phyloP scores from a whole-genome alignment of 2,329 filamentous ascomycete species.

The Sordariomycetes sp. region DNA sequence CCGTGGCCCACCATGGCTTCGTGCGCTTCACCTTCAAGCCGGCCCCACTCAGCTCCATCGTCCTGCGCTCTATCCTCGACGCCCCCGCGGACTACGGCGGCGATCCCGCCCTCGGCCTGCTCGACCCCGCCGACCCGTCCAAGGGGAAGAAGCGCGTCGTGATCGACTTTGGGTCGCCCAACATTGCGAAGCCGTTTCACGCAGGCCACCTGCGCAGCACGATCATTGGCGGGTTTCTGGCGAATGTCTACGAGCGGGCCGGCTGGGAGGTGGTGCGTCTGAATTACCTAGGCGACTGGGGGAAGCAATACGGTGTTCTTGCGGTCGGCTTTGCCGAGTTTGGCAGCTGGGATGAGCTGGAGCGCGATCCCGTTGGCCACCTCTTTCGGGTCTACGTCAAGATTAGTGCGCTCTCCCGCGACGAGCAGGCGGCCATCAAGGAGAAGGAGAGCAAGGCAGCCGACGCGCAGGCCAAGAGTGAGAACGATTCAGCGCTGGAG shows the following conservation, averaged over 20 bases:
- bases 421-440: slow-evolving; percentile 20
- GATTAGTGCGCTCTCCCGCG: slow-evolving; percentile 26
- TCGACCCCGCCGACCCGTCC: background rate
- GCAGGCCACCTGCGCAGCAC: slow-evolving; percentile 60
- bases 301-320: slow-evolving; percentile 56
- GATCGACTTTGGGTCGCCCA: slow-evolving; percentile 65
- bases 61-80: background rate
- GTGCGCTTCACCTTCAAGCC: no score
- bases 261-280: slow-evolving; percentile 59
- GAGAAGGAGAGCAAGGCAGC: background rate
- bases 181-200: slow-evolving; percentile 56
- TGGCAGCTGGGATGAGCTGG: slow-evolving; percentile 54
- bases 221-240: slow-evolving; percentile 57
- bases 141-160: slow-evolving; percentile 29
- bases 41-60: no score
- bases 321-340: slow-evolving; percentile 59
- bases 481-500: no score
- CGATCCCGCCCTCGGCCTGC: background rate
- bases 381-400: slow-evolving; percentile 63
- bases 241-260: slow-evolving; percentile 52
- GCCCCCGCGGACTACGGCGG: background rate
- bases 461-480: slow-evolving; percentile 19
- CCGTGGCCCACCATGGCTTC: no score
- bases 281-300: slow-evolving; percentile 69
- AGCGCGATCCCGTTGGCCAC: no score